Evolutionary conservation across 139 green algal species (phyloP).

Genomic region (Nannochloris sp.): DNA sequence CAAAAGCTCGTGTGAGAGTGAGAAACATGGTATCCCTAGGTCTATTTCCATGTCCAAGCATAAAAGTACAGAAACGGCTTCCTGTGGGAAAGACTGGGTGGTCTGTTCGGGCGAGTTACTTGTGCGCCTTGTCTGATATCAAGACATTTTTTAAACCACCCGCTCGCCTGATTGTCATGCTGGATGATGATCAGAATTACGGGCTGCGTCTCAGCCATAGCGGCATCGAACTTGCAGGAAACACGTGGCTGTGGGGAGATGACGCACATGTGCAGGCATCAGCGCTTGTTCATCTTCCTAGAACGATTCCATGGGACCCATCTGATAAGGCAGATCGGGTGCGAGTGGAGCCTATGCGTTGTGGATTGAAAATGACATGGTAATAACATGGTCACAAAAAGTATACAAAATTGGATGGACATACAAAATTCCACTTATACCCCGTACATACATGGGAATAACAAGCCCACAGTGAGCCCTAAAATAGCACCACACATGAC

Average conservation of each 20-base stretch:
- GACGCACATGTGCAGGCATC: conserved; percentile 3
- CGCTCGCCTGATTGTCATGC: conserved; percentile 15
- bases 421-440: not conserved
- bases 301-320: conserved; percentile 16
- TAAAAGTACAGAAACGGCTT: conserved; percentile 23
- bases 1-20: conserved; percentile 21
- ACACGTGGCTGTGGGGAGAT: not conserved
- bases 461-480: conserved; percentile 43
- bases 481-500: conserved; percentile 46
- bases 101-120: conserved; percentile 15
- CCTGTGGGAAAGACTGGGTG: conserved; percentile 1
- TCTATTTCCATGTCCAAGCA: conserved; percentile 16
- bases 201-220: conserved; percentile 13
- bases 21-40: conserved; percentile 17
- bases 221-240: conserved; percentile 18
- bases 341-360: conserved; percentile 18
- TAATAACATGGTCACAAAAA: conserved; percentile 2
- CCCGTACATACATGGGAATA: conserved; percentile 25
- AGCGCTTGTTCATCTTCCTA: conserved; percentile 14
- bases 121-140: conserved; percentile 19
- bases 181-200: conserved; percentile 17
- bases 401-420: conserved; percentile 1
- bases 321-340: conserved; percentile 20
- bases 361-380: conserved; percentile 32
- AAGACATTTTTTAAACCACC: conserved; percentile 18